phyloP scores from a whole-genome alignment of 2,329 filamentous ascomycete species.

The Gaeumannomyces tritici region DNA sequence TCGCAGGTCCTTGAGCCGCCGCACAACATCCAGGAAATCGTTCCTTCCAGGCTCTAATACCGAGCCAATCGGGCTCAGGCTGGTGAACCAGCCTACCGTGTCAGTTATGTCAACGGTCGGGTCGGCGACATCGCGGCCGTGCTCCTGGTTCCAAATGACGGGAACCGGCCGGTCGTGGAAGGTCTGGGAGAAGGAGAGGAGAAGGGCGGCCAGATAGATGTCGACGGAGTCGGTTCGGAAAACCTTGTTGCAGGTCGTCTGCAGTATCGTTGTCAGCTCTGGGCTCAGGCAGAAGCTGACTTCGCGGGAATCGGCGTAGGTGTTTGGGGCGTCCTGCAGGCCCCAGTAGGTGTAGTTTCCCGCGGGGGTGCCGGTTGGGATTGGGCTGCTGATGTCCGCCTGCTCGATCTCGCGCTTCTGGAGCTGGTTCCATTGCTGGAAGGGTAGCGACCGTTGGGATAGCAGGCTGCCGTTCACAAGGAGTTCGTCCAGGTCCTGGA shows the following conservation, averaged over 20 bases:
- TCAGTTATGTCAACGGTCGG: constrained; percentile 40
- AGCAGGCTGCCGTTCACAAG: constrained; percentile 32
- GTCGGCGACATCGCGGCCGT: constrained; percentile 34
- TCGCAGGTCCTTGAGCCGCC: constrained; percentile 43
- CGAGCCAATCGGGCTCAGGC: constrained; percentile 40
- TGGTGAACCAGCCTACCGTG: constrained; percentile 53
- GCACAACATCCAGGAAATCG: constrained; percentile 40
- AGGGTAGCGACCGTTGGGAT: constrained; percentile 35
- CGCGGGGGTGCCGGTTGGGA: constrained; percentile 28
- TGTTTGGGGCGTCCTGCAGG: constrained; percentile 29
- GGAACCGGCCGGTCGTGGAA: constrained; percentile 43
- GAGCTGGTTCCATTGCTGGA: constrained; percentile 38
- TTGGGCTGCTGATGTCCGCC: constrained; percentile 14
- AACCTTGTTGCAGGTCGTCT: constrained; percentile 30
- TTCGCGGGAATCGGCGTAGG: constrained; percentile 31
- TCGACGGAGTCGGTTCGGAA: constrained; percentile 43
- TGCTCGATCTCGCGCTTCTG: constrained; percentile 27
- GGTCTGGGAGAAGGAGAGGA: constrained; percentile 44
- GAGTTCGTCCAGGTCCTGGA: constrained; percentile 39
- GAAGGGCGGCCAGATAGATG: constrained; percentile 41
- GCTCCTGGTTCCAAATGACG: constrained; percentile 44
- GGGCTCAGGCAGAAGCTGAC: constrained; percentile 31
- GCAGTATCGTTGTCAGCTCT: constrained; percentile 31
- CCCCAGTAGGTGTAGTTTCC: constrained; percentile 39
- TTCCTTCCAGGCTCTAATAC: constrained; percentile 28